A percentile compares a stretch with the other conserved stretches of the same genome.
Conservation (phyloP, 2,329 filamentous ascomycete genomes). For the Fusarium lateritium region DNA sequence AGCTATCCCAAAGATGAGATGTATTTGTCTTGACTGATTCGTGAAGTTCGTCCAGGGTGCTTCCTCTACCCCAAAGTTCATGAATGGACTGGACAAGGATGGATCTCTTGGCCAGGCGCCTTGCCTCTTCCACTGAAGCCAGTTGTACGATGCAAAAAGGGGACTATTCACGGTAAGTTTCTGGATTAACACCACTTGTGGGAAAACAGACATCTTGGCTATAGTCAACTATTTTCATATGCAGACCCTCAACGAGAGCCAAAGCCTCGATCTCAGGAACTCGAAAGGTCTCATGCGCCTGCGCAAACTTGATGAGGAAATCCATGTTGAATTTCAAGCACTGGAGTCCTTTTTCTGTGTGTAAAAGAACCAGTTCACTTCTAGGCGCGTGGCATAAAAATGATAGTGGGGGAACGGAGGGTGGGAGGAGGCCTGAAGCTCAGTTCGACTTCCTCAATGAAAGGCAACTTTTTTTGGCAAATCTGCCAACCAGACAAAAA, state of each 20-base stretch:
- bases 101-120: slow-evolving; percentile 78
- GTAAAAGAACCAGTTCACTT: slow-evolving; percentile 11
- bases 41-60: slow-evolving; percentile 78
- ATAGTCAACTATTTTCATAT: slow-evolving; percentile 83
- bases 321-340: slow-evolving; percentile 66
- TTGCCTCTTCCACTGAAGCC: slow-evolving; percentile 74
- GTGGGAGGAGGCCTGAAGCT: slow-evolving; percentile 1
- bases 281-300: slow-evolving; percentile 92
- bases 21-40: slow-evolving; percentile 72
- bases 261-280: slow-evolving; percentile 86
- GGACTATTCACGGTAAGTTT: slow-evolving; percentile 68
- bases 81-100: slow-evolving; percentile 88
- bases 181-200: slow-evolving; percentile 22
- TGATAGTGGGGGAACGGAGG: slow-evolving; percentile 27
- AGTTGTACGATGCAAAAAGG: slow-evolving; percentile 87
- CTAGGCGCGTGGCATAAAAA: slow-evolving; percentile 12
- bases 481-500: not conserved
- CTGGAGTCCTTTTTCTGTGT: slow-evolving; percentile 2
- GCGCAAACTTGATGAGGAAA: slow-evolving; percentile 90
- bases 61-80: slow-evolving; percentile 87
- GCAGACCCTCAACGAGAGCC: slow-evolving; percentile 75
- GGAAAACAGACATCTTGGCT: slow-evolving; percentile 74
- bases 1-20: slow-evolving; percentile 75
- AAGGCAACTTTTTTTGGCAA: not conserved
- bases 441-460: slow-evolving; percentile 2